phyloP scores from a whole-genome alignment of 2,329 filamentous ascomycete genomes.

The Corinectria fuckeliana region DNA sequence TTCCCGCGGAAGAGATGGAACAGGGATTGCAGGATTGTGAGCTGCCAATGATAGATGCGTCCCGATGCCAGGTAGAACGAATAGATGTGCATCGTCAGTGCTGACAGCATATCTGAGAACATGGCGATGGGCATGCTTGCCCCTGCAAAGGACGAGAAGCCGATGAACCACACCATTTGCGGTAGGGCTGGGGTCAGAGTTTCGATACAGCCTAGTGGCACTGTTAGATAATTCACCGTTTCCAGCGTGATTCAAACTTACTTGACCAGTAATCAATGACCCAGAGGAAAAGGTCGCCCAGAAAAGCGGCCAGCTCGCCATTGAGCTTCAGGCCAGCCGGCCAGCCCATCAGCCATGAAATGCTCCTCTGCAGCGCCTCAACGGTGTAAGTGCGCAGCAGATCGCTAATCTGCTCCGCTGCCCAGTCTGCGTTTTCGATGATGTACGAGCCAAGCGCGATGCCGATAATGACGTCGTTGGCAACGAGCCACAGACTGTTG shows the following conservation, averaged over 20 bases:
- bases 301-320: constrained; percentile 88
- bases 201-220: constrained; percentile 72
- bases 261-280: constrained; percentile 98
- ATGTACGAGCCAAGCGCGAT: constrained; percentile 97
- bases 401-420: constrained; percentile 78
- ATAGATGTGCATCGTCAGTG: constrained; percentile 95
- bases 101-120: constrained; percentile 90
- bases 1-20: constrained; percentile 98
- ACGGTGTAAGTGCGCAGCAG: constrained; percentile 85
- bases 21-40: constrained; percentile 95
- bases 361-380: constrained; percentile 84
- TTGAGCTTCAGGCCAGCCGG: constrained; percentile 96
- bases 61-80: constrained; percentile 97
- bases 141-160: constrained; percentile 92
- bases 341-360: constrained; percentile 95
- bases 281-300: constrained; percentile 96
- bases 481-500: constrained; percentile 97
- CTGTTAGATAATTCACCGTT: constrained; percentile 29
- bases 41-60: constrained; percentile 97
- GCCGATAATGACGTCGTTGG: constrained; percentile 98
- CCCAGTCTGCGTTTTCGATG: constrained; percentile 89
- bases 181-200: constrained; percentile 82
- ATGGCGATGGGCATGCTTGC: constrained; percentile 97
- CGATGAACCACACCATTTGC: constrained; percentile 87
- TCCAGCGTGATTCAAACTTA: constrained; percentile 48